phyloP scores from a whole-genome alignment of 345 rosid genomes.

The Moricandia moricandioides region DNA sequence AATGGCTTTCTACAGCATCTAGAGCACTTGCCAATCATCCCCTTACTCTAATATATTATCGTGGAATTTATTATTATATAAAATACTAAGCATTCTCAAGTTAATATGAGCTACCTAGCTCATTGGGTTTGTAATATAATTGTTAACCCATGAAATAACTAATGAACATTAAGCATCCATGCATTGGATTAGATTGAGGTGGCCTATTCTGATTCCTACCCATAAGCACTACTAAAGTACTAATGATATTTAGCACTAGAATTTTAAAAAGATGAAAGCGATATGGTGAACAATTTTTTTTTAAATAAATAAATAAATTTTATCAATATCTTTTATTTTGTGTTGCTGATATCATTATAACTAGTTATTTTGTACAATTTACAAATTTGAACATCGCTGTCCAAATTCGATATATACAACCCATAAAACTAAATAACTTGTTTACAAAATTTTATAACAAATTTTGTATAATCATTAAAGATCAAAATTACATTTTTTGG shows the following conservation, averaged over 20 bases:
- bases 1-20: too few species aligned
- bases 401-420: background rate
- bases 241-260: slow-evolving; percentile 10
- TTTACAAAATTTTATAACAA: background rate
- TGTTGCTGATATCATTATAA: background rate
- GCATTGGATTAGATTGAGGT: slow-evolving; percentile 13
- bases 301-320: background rate
- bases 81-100: background rate
- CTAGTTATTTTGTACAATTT: background rate
- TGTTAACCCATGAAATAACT: background rate
- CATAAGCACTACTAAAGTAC: slow-evolving; percentile 11
- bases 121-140: slow-evolving; percentile 5
- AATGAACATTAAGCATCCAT: background rate
- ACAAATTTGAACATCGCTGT: background rate
- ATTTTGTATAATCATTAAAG: too few species aligned
- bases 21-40: too few species aligned
- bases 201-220: slow-evolving; percentile 24
- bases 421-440: background rate
- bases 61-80: background rate
- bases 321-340: background rate
- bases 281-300: background rate
- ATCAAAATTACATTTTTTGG: background rate
- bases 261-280: slow-evolving; percentile 1
- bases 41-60: background rate
- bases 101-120: background rate